Conservation (phyloP, 768 basidiomycete genomes). For the Hygrophorus russula region DNA sequence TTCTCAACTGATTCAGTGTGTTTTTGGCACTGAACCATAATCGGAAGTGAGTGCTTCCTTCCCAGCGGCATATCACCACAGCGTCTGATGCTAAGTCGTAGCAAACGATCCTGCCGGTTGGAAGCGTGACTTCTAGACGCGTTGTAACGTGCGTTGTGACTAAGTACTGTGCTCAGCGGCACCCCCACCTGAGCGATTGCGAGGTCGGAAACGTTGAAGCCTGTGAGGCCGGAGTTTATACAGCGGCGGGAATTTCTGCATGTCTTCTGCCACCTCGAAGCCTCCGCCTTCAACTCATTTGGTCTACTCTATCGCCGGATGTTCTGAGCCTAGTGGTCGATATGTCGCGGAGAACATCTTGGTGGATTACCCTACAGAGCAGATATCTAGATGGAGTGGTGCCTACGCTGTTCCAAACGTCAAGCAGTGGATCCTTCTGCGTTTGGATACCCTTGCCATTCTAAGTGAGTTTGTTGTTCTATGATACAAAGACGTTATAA, state of each 20-base stretch:
- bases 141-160: too few relatives aligned
- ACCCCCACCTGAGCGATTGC: too few relatives aligned
- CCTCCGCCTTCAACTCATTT: constrained; percentile 18
- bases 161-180: too few relatives aligned
- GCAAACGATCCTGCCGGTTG: too few relatives aligned
- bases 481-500: not conserved
- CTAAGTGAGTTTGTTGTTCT: constrained; percentile 39
- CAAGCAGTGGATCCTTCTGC: constrained; percentile 64
- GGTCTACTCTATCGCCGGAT: constrained; percentile 41
- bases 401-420: constrained; percentile 42
- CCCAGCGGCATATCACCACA: too few relatives aligned
- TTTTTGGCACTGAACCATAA: too few relatives aligned
- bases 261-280: not conserved
- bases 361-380: constrained; percentile 50
- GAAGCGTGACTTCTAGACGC: too few relatives aligned
- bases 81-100: too few relatives aligned
- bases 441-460: constrained; percentile 45
- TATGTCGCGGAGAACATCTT: constrained; percentile 64
- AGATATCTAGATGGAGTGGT: constrained; percentile 68
- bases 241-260: too few relatives aligned
- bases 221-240: constrained; percentile 9
- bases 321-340: constrained; percentile 61
- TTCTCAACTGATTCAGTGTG: too few relatives aligned
- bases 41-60: too few relatives aligned
- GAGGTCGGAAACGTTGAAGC: too few relatives aligned